Evolutionary conservation across 192 early-diverging fungal species (phyloP).

Genomic region (Funneliformis geosporum): DNA sequence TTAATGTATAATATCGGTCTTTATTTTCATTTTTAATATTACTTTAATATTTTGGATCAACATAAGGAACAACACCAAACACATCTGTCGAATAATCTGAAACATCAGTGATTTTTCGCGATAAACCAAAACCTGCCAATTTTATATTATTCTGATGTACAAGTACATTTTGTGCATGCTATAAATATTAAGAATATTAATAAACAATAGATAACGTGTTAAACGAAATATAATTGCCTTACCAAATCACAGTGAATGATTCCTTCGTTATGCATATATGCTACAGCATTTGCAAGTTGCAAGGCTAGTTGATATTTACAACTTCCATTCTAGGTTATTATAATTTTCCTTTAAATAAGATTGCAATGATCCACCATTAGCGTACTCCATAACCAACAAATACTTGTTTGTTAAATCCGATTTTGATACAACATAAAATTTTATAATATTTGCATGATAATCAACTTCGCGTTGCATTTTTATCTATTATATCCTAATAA

Average conservation of each 20-base stretch:
- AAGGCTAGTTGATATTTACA: too few species aligned
- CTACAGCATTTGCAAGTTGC: too few species aligned
- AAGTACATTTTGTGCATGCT: not conserved
- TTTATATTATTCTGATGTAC: not conserved
- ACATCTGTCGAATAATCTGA: not conserved
- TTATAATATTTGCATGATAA: not conserved
- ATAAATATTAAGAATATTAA: not conserved
- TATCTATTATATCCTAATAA: not conserved
- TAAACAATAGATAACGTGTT: not conserved
- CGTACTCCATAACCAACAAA: too few species aligned
- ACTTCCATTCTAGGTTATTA: too few species aligned
- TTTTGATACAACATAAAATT: not conserved
- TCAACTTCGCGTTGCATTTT: not conserved
- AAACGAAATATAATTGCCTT: not conserved
- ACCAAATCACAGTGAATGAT: too few species aligned
- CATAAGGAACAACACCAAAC: not conserved
- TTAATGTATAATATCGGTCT: not conserved
- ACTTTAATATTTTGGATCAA: not conserved
- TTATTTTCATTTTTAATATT: not conserved
- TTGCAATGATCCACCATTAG: too few species aligned
- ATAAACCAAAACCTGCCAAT: not conserved
- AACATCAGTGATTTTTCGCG: not conserved
- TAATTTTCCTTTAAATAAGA: too few species aligned
- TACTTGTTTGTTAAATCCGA: too few species aligned
- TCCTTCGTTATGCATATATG: too few species aligned